A percentile compares a stretch with the other conserved stretches of the same genome.
Evolutionary conservation across 2,329 filamentous ascomycete genomes (phyloP).

Genomic region (Fusarium agapanthi): DNA sequence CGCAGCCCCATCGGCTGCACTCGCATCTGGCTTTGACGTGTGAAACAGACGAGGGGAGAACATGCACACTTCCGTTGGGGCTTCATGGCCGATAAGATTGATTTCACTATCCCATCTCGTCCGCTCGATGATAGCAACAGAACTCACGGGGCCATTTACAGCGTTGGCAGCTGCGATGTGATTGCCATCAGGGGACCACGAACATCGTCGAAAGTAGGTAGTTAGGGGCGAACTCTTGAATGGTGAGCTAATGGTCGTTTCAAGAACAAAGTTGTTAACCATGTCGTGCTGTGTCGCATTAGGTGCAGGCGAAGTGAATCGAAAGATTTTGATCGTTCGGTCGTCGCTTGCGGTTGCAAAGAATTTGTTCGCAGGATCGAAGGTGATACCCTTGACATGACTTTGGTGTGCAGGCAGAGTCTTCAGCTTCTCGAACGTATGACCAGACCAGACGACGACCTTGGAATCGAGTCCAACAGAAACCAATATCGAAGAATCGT

Average conservation of each 20-base stretch:
- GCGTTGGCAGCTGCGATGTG: constrained; percentile 98
- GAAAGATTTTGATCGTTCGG: constrained; percentile 94
- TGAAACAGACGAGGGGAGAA: constrained; percentile 94
- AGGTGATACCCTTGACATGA: constrained; percentile 98
- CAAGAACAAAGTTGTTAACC: constrained; percentile 94
- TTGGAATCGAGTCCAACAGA: constrained; percentile 98
- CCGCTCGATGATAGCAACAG: constrained; percentile 93
- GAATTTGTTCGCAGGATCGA: constrained; percentile 98
- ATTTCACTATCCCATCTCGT: constrained; percentile 96
- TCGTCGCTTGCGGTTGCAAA: constrained; percentile 98
- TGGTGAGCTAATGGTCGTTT: constrained; percentile 87
- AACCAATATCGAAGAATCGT: constrained; percentile 93
- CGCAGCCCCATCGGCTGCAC: constrained; percentile 53
- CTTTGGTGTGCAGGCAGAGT: constrained; percentile 92
- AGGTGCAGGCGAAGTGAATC: constrained; percentile 88
- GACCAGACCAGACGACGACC: constrained; percentile 96
- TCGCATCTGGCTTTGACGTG: constrained; percentile 69
- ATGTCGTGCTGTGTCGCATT: constrained; percentile 96
- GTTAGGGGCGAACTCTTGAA: constrained; percentile 93
- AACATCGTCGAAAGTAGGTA: constrained; percentile 95
- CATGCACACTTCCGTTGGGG: constrained; percentile 94
- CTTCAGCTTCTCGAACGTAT: constrained; percentile 98
- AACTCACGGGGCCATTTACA: constrained; percentile 96
- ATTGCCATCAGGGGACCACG: constrained; percentile 96
- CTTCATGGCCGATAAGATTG: constrained; percentile 96